Base-by-base conservation (phyloP, 2,329 filamentous ascomycete species). In the Fusarium burgessii region DNA sequence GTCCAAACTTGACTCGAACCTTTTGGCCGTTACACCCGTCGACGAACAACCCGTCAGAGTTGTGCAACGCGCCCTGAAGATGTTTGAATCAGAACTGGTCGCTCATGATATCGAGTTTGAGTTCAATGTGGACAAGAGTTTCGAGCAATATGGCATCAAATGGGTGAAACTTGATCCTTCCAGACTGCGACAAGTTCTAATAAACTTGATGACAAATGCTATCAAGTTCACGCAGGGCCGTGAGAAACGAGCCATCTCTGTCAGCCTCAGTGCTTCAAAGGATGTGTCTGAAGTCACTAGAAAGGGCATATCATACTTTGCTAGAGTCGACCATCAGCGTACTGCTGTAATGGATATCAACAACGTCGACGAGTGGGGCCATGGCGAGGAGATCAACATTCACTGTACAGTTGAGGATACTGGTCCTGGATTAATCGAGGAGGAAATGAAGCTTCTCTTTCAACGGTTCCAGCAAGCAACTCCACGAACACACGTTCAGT, bases 131-230 rank as follows among this genome's bases (percentile, higher is more conserved):
- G 90, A 93, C 72, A 85, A 90, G 46, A 90, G 90, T 1, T 93
- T 92, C 77, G 83, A 87, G 17, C 84, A 88, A 18, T 80, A 94
- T 49, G 85, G 84, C 5, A 84, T 94, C 35, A 88, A 92, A 67
- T 93, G 91, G 90, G 90, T 92, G 42, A 91, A 87, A 69, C 83
- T 95, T 42, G 93, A 95, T 77, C 92, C 93, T 10, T 93, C 91
- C 6, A 86, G 92, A 41, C 85, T 94, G 18, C 85, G 91, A 45
- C 92, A 94, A 77, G 89, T 94, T 5, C 80, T 94, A 42, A 94
- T 94, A 77, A 94, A 95, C 75, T 83, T 95, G 17, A 90, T 93
- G 78, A 90, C 88, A 38, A 91, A 91, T 70, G 88, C 89, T 33
- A 89, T 91, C 79, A 90, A 90, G 72, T 90, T 90, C 63, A 89